Evolutionary conservation across 2,329 filamentous ascomycete genomes (phyloP).

Genomic region (Pseudogymnoascus sp.): DNA sequence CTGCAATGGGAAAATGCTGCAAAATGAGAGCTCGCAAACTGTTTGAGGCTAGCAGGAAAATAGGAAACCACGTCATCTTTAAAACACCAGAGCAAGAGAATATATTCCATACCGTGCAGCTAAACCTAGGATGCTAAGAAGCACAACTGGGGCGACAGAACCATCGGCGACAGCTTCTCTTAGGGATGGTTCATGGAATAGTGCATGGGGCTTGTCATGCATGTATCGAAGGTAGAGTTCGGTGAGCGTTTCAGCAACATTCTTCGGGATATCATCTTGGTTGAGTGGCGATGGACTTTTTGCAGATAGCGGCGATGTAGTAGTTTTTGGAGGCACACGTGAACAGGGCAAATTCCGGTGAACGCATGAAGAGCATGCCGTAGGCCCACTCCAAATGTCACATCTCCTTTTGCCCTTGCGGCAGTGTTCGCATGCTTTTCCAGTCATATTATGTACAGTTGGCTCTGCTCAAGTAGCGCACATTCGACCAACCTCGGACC

Average conservation of each 20-base stretch:
- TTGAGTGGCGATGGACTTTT: neutral
- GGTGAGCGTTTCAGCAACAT: conserved; percentile 15
- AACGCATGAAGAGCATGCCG: neutral
- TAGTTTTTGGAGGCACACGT: neutral
- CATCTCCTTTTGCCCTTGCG: neutral
- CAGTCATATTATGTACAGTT: neutral
- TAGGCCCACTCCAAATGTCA: neutral
- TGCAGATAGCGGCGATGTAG: neutral
- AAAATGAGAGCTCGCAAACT: neutral
- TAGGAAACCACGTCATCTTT: neutral
- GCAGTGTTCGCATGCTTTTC: neutral
- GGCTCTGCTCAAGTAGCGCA: neutral
- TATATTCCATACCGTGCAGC: neutral
- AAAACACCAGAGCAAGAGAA: neutral
- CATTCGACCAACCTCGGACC: neutral
- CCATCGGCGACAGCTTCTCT: conserved; percentile 10
- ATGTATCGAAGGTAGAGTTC: conserved; percentile 28
- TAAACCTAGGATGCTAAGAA: neutral
- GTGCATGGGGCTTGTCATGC: conserved; percentile 25
- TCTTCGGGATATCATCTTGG: neutral
- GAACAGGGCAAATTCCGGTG: neutral
- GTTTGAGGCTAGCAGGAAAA: neutral
- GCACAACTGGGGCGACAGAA: neutral
- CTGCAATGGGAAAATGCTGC: no score
- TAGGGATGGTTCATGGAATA: conserved; percentile 24